Evolutionary conservation across 2,329 filamentous ascomycete genomes (phyloP), one percentile per base, ranked within the genome.

Genomic region (Aureobasidium sp.): DNA sequence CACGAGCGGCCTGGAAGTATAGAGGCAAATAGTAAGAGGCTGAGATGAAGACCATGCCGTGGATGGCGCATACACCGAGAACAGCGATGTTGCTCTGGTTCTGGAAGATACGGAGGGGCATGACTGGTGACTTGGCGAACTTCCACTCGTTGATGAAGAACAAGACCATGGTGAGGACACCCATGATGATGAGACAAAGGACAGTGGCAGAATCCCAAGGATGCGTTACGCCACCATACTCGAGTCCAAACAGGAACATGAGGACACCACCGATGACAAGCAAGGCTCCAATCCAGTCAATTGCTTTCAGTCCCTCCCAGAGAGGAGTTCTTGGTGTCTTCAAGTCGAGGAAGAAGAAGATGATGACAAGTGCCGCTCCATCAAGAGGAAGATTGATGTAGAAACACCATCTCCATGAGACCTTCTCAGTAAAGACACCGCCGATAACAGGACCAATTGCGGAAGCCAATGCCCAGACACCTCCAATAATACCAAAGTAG

Each of bases 161-260:
- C 42, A 91, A 65, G 13, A 65, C 81, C 36, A 62, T 61, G 36
- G 58, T 63, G 50, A 64, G 59, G 29, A 63, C 21, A 21, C 57
- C 62, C 13, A 64, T 62, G 30, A 67, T 59, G 47, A 61, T 61
- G 29, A 64, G 61, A 37, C 63, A 65, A n/a, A 63, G 52, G 36
- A 92, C 88, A 1, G 83, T 86, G 1, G 88, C 79, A 0, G 88
- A 92, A 58, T 76, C 75, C 91, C 91, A 96, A 1, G 91, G 87
- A 65, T 83, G 84, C 27, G 80, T 79, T 57, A 91, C 83, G 53
- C 90, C 91, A 60, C 91, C 92, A 64, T 93, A 90, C 70, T 95
- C 88, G 11, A 96, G 83, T 0, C 91, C 92, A 45, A 96, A 84
- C 4, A 96, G 83, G 66, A 96, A 80, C 89, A 96, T 93, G 25